A percentile compares a stretch with the other conserved stretches of the same genome.
These are phyloP conservation scores for Globisporangium sylvaticum DNA, from an alignment of 352 stramenopile genomes.

Conservation along the genomic window DNA sequence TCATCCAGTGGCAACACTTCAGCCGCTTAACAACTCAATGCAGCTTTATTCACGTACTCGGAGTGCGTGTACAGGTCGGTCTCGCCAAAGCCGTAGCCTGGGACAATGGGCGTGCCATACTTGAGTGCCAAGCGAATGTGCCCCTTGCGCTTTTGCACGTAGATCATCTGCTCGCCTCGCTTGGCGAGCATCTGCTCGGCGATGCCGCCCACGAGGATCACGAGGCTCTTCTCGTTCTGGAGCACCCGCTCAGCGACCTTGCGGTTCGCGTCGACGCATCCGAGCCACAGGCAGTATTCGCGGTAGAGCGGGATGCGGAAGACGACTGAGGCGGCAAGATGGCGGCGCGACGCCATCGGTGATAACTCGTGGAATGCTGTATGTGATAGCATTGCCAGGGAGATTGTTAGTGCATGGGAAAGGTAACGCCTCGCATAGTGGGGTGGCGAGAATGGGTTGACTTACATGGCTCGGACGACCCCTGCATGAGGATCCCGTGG, in stretches of 20 bases:
- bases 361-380: conserved; percentile 70
- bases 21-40: too few species aligned
- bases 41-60: conserved; percentile 36
- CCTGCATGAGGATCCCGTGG: conserved; percentile 59
- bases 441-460: not conserved
- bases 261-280: conserved; percentile 68
- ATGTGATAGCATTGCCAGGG: not conserved
- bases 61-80: conserved; percentile 83
- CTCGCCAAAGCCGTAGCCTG: conserved; percentile 78
- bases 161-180: conserved; percentile 66
- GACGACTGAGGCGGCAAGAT: conserved; percentile 71
- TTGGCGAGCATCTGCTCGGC: conserved; percentile 81
- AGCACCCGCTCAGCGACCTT: conserved; percentile 62
- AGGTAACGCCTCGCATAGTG: not conserved
- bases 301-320: conserved; percentile 76
- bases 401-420: not conserved
- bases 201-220: conserved; percentile 80
- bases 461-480: conserved; percentile 55
- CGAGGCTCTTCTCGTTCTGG: conserved; percentile 62
- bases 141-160: conserved; percentile 80
- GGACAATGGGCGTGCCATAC: conserved; percentile 71
- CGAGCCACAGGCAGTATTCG: conserved; percentile 74
- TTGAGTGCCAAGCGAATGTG: conserved; percentile 74
- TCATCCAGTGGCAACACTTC: too few species aligned
- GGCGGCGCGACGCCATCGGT: conserved; percentile 50